These are phyloP conservation scores for Vaccinium darrowii DNA, from an alignment of 148 eudicot species.

Conservation along the genomic window DNA sequence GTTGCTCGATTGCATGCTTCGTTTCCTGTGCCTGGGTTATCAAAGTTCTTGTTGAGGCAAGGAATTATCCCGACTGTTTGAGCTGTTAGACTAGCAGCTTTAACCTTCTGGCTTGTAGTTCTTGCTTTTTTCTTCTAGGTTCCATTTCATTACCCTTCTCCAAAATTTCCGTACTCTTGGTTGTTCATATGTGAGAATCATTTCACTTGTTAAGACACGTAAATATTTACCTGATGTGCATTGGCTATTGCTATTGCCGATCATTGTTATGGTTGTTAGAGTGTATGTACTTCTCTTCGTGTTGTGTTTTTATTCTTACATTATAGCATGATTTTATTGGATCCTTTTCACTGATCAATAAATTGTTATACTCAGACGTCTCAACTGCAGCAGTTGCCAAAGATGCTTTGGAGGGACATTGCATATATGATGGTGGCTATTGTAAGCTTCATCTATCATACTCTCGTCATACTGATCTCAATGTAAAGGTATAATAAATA, in stretches of 20 bases:
- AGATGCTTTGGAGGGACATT: constrained; percentile 77
- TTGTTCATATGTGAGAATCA: neutral
- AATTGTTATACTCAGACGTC: constrained; percentile 41
- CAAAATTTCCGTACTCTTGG: neutral
- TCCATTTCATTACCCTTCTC: neutral
- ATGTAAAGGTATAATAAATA: constrained; percentile 64
- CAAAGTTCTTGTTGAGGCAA: neutral
- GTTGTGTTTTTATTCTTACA: neutral
- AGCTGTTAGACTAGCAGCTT: neutral
- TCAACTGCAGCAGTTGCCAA: constrained; percentile 69
- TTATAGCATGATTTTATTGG: neutral
- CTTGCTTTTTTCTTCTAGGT: neutral
- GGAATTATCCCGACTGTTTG: neutral
- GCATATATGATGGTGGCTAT: constrained; percentile 96
- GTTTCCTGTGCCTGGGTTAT: neutral
- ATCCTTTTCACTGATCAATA: constrained; percentile 3
- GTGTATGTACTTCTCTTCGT: neutral
- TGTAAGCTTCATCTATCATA: constrained; percentile 97
- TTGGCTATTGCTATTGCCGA: neutral
- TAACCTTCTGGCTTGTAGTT: neutral
- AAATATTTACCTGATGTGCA: neutral
- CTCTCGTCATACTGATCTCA: constrained; percentile 96
- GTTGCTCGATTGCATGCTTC: neutral
- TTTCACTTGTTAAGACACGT: neutral
- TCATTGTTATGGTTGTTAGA: neutral